Percentiles rank a stretch among this genome's conserved stretches.
phyloP scores from a whole-genome alignment of 441 rosid species.

The Croton laevigatus region DNA sequence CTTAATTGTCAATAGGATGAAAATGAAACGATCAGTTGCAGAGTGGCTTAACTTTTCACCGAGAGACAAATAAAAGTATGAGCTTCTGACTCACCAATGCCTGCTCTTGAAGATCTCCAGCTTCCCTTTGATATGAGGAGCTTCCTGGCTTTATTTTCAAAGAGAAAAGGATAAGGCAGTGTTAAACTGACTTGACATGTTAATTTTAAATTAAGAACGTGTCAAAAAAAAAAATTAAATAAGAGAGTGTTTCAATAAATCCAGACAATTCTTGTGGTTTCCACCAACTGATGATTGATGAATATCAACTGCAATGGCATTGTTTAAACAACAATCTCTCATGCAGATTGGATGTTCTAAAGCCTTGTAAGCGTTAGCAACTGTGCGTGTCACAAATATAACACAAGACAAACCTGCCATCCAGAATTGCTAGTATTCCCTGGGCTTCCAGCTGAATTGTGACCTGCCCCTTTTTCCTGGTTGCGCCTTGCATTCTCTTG shows the following conservation, averaged over 20 bases:
- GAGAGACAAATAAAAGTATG: slow-evolving; percentile 1
- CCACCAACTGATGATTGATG: not conserved
- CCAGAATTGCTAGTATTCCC: slow-evolving; percentile 27
- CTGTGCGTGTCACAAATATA: not conserved
- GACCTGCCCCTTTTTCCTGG: slow-evolving; percentile 22
- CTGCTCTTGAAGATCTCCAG: slow-evolving; percentile 30
- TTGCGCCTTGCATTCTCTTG: slow-evolving; percentile 46
- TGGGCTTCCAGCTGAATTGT: slow-evolving; percentile 27
- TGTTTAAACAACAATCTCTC: not conserved
- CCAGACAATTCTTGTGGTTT: not conserved
- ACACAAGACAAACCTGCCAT: slow-evolving; percentile 35
- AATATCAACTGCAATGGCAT: not conserved
- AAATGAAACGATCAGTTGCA: slow-evolving; percentile 19
- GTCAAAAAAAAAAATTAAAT: not conserved
- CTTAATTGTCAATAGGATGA: slow-evolving; percentile 29
- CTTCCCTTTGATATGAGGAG: slow-evolving; percentile 35
- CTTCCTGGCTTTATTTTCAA: slow-evolving; percentile 38
- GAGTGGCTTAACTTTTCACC: not conserved
- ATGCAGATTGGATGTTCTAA: not conserved
- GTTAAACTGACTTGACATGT: not conserved
- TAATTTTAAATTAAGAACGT: not conserved
- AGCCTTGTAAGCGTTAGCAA: not conserved
- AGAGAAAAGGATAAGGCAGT: not conserved
- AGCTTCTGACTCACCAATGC: slow-evolving; percentile 29
- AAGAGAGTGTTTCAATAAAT: slow-evolving; percentile 7